Conservation (phyloP, 305 asterid genomes). For the Solanum hybrid region DNA sequence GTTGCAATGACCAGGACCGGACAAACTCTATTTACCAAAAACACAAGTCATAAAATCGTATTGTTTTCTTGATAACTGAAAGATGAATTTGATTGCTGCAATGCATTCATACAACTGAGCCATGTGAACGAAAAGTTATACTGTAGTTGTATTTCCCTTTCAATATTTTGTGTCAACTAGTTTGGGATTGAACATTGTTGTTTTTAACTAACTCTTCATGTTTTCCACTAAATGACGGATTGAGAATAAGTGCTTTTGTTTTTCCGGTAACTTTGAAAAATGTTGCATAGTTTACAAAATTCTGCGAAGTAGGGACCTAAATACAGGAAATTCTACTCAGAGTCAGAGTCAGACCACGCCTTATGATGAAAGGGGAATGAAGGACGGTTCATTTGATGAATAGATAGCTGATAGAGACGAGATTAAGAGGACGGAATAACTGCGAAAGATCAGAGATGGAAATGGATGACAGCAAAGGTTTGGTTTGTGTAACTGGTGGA, state of each 20-base stretch:
- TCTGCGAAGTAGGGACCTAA: background rate
- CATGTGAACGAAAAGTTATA: background rate
- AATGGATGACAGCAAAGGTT: slow-evolving; percentile 13
- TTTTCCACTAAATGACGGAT: background rate
- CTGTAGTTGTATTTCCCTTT: background rate
- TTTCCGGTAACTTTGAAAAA: background rate
- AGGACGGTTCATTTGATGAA: background rate
- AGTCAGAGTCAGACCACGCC: background rate
- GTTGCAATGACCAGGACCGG: background rate
- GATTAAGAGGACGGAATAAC: background rate
- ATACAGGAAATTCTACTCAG: background rate
- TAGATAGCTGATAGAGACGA: background rate
- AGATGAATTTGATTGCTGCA: background rate
- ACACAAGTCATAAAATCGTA: background rate
- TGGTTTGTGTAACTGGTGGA: slow-evolving; percentile 64
- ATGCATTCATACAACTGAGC: background rate
- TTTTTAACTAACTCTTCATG: background rate
- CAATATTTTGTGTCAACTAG: background rate
- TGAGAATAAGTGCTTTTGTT: background rate
- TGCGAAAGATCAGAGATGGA: background rate
- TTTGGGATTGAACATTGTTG: background rate
- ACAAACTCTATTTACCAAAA: background rate
- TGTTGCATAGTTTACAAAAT: background rate
- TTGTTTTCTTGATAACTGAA: background rate
- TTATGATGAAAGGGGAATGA: background rate